Percentiles rank a stretch among this genome's conserved stretches.
These are phyloP conservation scores for Tuber aestivum DNA, from an alignment of 495 filamentous ascomycete genomes.

Conservation along the genomic window DNA sequence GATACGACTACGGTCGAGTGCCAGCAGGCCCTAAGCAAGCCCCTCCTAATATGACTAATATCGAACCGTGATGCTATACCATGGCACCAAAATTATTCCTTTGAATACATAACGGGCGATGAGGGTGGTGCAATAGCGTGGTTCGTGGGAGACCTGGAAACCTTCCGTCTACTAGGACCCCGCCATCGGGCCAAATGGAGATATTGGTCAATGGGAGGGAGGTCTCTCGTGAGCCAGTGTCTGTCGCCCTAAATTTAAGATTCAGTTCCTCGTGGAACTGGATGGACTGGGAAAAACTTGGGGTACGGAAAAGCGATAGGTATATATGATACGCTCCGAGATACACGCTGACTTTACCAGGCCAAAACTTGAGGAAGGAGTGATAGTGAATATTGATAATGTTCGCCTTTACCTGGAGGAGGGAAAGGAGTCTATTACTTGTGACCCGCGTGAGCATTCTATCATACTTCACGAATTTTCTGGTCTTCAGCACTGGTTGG, in stretches of 20 bases:
- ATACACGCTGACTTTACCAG: slow-evolving; percentile 18
- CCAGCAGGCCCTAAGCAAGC: background rate
- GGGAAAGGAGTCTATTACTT: slow-evolving; percentile 55
- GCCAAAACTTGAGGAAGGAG: slow-evolving; percentile 43
- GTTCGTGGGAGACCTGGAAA: slow-evolving; percentile 62
- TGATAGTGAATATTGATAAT: slow-evolving; percentile 68
- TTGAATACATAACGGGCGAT: slow-evolving; percentile 64
- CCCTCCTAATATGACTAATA: background rate
- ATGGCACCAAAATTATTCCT: slow-evolving; percentile 63
- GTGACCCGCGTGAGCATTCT: slow-evolving; percentile 54
- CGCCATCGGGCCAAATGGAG: slow-evolving; percentile 45
- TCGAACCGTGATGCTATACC: background rate
- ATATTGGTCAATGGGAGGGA: slow-evolving; percentile 34
- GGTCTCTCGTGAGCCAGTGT: slow-evolving; percentile 37
- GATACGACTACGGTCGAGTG: slow-evolving; percentile 58
- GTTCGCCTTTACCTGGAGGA: slow-evolving; percentile 69
- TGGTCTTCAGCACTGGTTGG: background rate
- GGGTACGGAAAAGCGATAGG: slow-evolving; percentile 9
- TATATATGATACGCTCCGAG: slow-evolving; percentile 48
- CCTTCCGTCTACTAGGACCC: slow-evolving; percentile 56
- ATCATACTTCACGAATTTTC: background rate
- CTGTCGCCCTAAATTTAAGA: slow-evolving; percentile 66
- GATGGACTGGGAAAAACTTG: slow-evolving; percentile 55
- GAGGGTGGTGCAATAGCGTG: slow-evolving; percentile 57
- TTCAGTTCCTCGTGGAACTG: slow-evolving; percentile 64